phyloP scores from a whole-genome alignment of 192 early-diverging fungal genomes.

The Backusella morwellensis region DNA sequence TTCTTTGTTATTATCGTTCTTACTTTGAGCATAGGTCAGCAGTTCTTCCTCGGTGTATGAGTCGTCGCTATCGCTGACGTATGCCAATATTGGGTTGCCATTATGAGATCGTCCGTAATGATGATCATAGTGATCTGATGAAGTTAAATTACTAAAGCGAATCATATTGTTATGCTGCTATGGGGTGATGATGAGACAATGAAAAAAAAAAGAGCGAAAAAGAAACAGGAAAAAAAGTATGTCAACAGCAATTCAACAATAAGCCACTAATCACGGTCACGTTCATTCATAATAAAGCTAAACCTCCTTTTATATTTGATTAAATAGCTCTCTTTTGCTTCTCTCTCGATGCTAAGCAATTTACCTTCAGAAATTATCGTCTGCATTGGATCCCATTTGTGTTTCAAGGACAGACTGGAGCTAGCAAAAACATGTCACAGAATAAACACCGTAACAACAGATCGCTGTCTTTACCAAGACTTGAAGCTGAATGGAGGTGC shows the following conservation, averaged over 20 bases:
- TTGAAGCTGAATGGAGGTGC: not conserved
- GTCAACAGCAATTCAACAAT: not conserved
- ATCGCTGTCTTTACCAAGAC: not conserved
- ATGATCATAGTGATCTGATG: not conserved
- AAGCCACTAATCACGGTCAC: not conserved
- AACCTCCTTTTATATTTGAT: not conserved
- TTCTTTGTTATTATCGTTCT: not conserved
- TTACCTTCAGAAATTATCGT: not conserved
- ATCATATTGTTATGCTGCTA: not conserved
- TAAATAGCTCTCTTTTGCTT: not conserved
- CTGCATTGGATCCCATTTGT: not conserved
- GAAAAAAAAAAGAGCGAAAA: not conserved
- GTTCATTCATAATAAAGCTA: not conserved
- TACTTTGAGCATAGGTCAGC: not conserved
- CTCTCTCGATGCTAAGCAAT: not conserved
- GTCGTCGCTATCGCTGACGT: not conserved
- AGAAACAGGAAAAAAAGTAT: not conserved
- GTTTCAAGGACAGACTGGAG: not conserved
- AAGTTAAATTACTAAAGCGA: not conserved
- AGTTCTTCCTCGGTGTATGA: not conserved
- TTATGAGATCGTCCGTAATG: not conserved
- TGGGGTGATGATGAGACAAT: too few species aligned
- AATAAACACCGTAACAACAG: not conserved
- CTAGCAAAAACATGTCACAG: not conserved
- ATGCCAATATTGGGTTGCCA: not conserved